Conservation (phyloP, 345 rosid species). For the Arabis hirsuta region DNA sequence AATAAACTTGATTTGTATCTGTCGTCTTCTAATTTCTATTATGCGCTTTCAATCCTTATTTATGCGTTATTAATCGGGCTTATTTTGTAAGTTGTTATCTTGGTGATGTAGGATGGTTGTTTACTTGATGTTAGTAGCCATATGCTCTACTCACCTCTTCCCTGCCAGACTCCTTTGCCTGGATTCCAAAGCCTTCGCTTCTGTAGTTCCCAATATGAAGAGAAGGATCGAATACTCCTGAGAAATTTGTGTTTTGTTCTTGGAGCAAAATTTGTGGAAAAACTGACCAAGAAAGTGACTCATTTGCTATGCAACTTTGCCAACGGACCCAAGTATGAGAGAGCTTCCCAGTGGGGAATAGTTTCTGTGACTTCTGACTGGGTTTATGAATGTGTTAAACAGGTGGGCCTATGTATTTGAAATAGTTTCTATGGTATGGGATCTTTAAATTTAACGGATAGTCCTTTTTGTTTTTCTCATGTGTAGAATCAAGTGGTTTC, state of each 20-base stretch:
- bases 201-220: conserved; percentile 85
- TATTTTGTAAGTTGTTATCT: conserved; percentile 31
- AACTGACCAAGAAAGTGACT: conserved; percentile 73
- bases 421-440: conserved; percentile 20
- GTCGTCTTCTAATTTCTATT: conserved; percentile 2
- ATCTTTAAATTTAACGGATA: conserved; percentile 12
- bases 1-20: conserved; percentile 13
- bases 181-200: conserved; percentile 76
- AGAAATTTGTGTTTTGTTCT: conserved; percentile 81
- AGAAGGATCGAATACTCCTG: conserved; percentile 70
- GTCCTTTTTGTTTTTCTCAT: conserved; percentile 6
- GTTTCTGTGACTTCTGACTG: conserved; percentile 69
- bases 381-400: conserved; percentile 85
- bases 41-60: conserved; percentile 17
- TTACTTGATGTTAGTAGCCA: conserved; percentile 81
- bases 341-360: conserved; percentile 80
- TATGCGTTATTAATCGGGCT: conserved; percentile 21
- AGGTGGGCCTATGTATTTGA: conserved; percentile 54
- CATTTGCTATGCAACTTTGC: conserved; percentile 83
- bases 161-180: conserved; percentile 81
- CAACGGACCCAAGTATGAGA: conserved; percentile 75
- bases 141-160: conserved; percentile 88
- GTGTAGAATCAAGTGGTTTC: conserved; percentile 74
- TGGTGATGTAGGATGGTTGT: conserved; percentile 71
- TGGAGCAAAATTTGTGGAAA: conserved; percentile 75